Percentiles rank a stretch among this genome's conserved stretches.
Conservation (phyloP, 108 stramenopile species). For the Cylindrotheca fusiformis region DNA sequence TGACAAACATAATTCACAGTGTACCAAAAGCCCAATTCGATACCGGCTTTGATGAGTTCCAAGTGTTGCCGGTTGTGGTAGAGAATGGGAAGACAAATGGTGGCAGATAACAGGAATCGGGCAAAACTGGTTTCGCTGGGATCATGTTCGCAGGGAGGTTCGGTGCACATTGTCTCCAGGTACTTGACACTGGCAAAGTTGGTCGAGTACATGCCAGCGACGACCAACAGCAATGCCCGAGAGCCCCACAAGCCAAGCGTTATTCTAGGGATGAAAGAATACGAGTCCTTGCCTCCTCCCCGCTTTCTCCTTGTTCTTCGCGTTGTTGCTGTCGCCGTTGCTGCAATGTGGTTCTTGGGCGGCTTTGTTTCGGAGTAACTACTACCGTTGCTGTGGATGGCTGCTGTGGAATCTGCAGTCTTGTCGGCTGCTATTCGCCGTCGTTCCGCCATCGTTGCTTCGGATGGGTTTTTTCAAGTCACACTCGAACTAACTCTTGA, state of each 20-base stretch:
- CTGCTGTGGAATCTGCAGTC: no score
- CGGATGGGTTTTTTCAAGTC: no score
- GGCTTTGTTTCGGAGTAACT: no score
- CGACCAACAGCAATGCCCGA: conserved; percentile 11
- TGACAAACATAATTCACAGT: conserved; percentile 24
- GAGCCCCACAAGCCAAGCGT: conserved; percentile 17
- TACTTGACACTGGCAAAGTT: conserved; percentile 40
- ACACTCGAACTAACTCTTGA: no score
- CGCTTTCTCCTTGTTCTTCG: no score
- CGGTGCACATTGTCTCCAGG: conserved; percentile 12
- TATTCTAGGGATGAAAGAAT: neutral
- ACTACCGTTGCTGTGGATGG: no score
- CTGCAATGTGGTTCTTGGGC: no score
- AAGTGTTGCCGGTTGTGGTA: conserved; percentile 6
- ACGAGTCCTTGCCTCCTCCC: neutral
- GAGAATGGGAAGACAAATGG: conserved; percentile 14
- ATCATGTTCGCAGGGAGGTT: conserved; percentile 8
- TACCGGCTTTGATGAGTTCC: conserved; percentile 13
- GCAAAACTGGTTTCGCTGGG: conserved; percentile 22
- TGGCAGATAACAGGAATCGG: conserved; percentile 24
- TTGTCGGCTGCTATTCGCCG: neutral
- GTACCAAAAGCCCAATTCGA: conserved; percentile 15
- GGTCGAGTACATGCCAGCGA: conserved; percentile 37
- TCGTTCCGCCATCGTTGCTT: conserved; percentile 12
- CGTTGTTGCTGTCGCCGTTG: no score